Percentiles rank a stretch among this genome's conserved stretches.
These are phyloP conservation scores for Podila minutissima DNA, from an alignment of 192 early-diverging fungal species.

Conservation along the genomic window DNA sequence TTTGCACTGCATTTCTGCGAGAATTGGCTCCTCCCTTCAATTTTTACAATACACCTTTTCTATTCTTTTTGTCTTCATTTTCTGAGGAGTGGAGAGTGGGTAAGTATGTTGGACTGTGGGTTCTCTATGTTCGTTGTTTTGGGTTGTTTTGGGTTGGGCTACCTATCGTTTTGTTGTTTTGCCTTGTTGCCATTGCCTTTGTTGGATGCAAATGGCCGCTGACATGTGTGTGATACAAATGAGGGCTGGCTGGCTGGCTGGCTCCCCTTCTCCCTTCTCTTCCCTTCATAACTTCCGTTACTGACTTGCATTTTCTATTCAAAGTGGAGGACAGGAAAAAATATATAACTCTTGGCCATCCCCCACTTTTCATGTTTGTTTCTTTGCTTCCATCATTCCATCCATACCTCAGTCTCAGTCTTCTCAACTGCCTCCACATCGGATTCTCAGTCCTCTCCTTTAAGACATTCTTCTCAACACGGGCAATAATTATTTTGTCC, in stretches of 20 bases:
- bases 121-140: too few relatives aligned
- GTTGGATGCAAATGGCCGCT: background rate
- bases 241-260: background rate
- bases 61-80: too few relatives aligned
- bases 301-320: background rate
- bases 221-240: constrained; percentile 5
- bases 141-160: too few relatives aligned
- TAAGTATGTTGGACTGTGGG: too few relatives aligned
- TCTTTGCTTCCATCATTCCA: background rate
- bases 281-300: background rate
- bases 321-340: background rate
- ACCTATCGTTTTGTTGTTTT: too few relatives aligned
- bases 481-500: constrained; percentile 1
- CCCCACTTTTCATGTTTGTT: background rate
- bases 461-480: background rate
- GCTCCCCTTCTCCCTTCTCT: background rate
- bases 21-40: too few relatives aligned
- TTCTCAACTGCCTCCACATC: background rate
- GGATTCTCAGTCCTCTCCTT: constrained; percentile 2
- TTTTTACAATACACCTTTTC: too few relatives aligned
- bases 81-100: too few relatives aligned
- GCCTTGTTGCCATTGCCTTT: background rate
- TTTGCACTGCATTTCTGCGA: too few relatives aligned
- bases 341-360: background rate
- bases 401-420: background rate